These are phyloP conservation scores for Limnanthes douglasii DNA, from an alignment of 345 rosid genomes.

Conservation along the genomic window DNA sequence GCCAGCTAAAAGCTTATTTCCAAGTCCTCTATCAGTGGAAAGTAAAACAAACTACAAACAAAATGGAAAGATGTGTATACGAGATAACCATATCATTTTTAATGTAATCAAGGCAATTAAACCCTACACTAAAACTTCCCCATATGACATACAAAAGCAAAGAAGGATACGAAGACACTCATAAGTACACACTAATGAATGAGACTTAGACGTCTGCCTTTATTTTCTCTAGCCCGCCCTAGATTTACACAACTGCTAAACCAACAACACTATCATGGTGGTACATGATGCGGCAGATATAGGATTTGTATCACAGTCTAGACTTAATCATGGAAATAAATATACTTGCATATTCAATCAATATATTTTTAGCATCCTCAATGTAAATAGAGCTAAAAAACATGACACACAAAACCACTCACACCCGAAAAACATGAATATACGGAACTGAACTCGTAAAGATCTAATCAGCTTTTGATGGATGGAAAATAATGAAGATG, in stretches of 20 bases:
- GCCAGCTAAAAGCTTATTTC: conserved; percentile 1
- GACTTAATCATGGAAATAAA: too few species aligned
- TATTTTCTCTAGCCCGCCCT: not conserved
- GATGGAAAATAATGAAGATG: not conserved
- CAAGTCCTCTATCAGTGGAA: not conserved
- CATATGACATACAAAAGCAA: conserved; percentile 1
- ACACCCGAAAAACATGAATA: conserved; percentile 1
- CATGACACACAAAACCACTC: not conserved
- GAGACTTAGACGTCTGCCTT: not conserved
- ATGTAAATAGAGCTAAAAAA: conserved; percentile 7
- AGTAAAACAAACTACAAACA: not conserved
- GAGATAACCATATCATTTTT: too few species aligned
- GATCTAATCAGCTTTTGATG: too few species aligned
- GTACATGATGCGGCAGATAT: too few species aligned
- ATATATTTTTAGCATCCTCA: too few species aligned
- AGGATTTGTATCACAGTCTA: too few species aligned
- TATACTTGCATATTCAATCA: too few species aligned
- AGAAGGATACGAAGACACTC: too few species aligned
- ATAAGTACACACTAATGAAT: too few species aligned
- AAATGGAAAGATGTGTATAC: too few species aligned
- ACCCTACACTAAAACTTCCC: conserved; percentile 1
- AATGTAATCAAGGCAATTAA: conserved; percentile 1
- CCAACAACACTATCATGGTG: not conserved
- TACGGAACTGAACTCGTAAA: too few species aligned
- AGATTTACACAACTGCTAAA: not conserved